A percentile compares a stretch with the other conserved stretches of the same genome.
These are phyloP conservation scores for Xylariaceae sp. DNA, from an alignment of 2,329 filamentous ascomycete genomes.

Conservation along the genomic window DNA sequence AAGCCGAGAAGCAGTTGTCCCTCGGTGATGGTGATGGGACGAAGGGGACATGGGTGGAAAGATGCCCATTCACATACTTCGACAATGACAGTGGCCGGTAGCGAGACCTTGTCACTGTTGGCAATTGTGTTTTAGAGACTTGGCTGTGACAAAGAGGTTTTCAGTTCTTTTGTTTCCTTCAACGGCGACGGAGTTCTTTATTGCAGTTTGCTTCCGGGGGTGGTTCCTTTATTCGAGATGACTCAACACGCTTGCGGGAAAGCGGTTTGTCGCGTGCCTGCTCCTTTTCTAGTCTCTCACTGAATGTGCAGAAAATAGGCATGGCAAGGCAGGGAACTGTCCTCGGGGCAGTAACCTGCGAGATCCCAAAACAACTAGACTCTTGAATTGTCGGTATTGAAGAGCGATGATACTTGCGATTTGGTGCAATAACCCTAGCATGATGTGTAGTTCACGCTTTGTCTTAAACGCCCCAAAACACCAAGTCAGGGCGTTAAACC, in stretches of 20 bases:
- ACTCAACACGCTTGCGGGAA: not conserved
- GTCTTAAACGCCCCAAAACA: not conserved
- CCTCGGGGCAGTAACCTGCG: not conserved
- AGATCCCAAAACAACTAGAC: not conserved
- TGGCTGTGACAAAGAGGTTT: not conserved
- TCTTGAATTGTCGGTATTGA: not conserved
- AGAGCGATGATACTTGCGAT: not conserved
- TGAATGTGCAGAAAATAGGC: not conserved
- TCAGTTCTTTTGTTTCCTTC: not conserved
- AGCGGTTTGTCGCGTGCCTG: not conserved
- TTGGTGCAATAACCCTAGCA: not conserved
- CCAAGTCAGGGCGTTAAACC: not conserved
- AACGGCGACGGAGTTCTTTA: not conserved
- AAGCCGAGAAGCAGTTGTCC: not conserved
- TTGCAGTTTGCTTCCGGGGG: not conserved
- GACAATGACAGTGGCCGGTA: not conserved
- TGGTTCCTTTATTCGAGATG: not conserved
- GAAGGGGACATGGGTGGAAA: not conserved
- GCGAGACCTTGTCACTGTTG: not conserved
- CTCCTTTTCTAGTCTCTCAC: not conserved
- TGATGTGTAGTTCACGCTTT: not conserved
- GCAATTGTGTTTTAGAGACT: not conserved
- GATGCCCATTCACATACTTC: not conserved
- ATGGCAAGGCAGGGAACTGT: not conserved
- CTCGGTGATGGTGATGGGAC: not conserved